A percentile compares a stretch with the other conserved stretches of the same genome.
Evolutionary conservation across 2,329 filamentous ascomycete species (phyloP).

Genomic region (Aotearoamyces nothofagi): DNA sequence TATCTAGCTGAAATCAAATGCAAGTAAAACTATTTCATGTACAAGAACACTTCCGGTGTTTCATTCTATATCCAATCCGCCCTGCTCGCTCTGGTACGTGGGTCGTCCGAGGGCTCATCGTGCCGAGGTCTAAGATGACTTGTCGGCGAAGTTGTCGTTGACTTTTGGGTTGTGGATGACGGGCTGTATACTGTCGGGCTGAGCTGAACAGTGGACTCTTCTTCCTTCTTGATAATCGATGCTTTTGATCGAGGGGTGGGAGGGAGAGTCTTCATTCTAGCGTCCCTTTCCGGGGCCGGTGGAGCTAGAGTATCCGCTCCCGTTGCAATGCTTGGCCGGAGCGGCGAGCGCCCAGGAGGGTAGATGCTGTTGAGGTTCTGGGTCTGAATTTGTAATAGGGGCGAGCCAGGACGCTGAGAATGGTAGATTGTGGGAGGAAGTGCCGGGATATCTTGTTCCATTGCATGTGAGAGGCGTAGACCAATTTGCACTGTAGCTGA

Average conservation of each 20-base stretch:
- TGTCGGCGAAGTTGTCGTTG: not conserved
- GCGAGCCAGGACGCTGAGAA: constrained; percentile 20
- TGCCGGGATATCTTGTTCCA: constrained; percentile 8
- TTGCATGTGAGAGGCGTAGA: constrained; percentile 43
- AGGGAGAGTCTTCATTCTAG: constrained; percentile 23
- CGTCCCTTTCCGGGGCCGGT: constrained; percentile 15
- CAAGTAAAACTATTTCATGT: too few species aligned
- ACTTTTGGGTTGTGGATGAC: not conserved
- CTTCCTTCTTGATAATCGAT: constrained; percentile 3
- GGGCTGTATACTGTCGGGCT: not conserved
- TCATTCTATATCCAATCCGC: not conserved
- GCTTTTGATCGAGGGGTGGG: constrained; percentile 1
- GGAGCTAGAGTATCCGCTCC: too few species aligned
- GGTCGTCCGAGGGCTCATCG: not conserved
- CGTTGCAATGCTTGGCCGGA: constrained; percentile 17
- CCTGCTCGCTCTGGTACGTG: not conserved
- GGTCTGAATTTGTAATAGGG: constrained; percentile 5
- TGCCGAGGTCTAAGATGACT: not conserved
- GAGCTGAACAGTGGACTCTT: not conserved
- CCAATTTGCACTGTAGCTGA: constrained; percentile 59
- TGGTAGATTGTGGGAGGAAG: constrained; percentile 19
- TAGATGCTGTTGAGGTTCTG: constrained; percentile 2
- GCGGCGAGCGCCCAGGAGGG: constrained; percentile 1
- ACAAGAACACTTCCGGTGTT: too few species aligned
- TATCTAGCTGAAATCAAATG: too few species aligned